A percentile compares a stretch with the other conserved stretches of the same genome.
These are phyloP conservation scores for Thuidium tamariscinum DNA, from an alignment of 225 moss, liverwort and hornwort species.

Conservation along the genomic window DNA sequence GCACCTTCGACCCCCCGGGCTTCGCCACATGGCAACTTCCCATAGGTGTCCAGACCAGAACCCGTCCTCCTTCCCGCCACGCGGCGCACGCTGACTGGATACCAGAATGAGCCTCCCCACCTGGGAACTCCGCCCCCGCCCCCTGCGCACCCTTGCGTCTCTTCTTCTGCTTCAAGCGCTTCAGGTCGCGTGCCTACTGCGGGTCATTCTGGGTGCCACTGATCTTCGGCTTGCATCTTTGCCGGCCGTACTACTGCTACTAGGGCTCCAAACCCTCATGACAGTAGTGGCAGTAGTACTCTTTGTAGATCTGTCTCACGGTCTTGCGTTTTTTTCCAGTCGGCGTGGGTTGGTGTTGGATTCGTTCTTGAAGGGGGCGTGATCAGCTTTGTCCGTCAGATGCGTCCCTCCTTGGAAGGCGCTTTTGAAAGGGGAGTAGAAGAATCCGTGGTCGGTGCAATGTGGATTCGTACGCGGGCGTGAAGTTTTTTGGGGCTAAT, in stretches of 20 bases:
- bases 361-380: neutral
- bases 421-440: neutral
- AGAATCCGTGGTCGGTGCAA: neutral
- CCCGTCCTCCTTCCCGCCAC: neutral
- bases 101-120: too few species aligned
- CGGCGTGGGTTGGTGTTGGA: neutral
- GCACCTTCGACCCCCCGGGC: neutral
- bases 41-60: neutral
- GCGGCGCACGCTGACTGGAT: neutral
- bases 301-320: neutral
- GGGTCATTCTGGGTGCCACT: neutral
- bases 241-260: neutral
- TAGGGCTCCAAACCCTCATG: neutral
- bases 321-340: neutral
- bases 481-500: neutral
- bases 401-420: neutral
- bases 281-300: too few species aligned
- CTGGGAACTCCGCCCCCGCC: too few species aligned
- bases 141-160: neutral
- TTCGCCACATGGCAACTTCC: neutral
- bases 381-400: neutral
- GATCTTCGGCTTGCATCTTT: neutral
- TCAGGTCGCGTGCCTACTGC: neutral
- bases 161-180: neutral
- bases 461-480: neutral